Conservation (phyloP, 139 green algal genomes). For the Pedinophyceae sp. region DNA sequence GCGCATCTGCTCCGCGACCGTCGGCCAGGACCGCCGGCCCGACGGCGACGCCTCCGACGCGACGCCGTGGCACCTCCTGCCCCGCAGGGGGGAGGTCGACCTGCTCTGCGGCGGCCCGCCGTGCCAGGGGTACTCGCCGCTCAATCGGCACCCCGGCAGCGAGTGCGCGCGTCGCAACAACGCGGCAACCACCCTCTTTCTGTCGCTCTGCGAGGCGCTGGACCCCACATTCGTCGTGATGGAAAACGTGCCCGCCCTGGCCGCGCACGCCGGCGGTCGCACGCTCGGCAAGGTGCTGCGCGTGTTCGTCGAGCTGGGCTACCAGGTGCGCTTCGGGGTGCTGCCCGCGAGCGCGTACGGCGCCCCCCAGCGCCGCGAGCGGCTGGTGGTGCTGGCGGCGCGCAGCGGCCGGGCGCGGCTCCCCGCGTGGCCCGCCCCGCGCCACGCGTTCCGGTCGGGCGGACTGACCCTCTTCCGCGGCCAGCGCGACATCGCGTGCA, state of each 20-base stretch:
- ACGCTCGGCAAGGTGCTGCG: conserved; percentile 82
- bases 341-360: conserved; percentile 91
- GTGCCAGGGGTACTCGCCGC: conserved; percentile 94
- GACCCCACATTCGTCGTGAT: conserved; percentile 84
- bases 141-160: conserved; percentile 97
- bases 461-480: conserved; percentile 24
- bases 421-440: conserved; percentile 67
- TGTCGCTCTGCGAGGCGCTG: conserved; percentile 84
- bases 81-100: conserved; percentile 72
- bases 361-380: conserved; percentile 82
- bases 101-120: conserved; percentile 90
- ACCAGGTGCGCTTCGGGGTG: conserved; percentile 94
- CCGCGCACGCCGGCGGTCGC: conserved; percentile 80
- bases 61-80: conserved; percentile 34
- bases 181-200: conserved; percentile 86
- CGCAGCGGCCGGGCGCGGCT: conserved; percentile 58
- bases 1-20: conserved; percentile 25
- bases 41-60: conserved; percentile 7
- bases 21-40: conserved; percentile 46
- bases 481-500: conserved; percentile 24
- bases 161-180: conserved; percentile 91
- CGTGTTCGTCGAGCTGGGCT: conserved; percentile 88
- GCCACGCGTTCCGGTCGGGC: conserved; percentile 69
- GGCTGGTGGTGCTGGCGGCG: conserved; percentile 88
- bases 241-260: conserved; percentile 96